phyloP scores from a whole-genome alignment of 192 early-diverging fungal genomes.

The Umbelopsis sp. region DNA sequence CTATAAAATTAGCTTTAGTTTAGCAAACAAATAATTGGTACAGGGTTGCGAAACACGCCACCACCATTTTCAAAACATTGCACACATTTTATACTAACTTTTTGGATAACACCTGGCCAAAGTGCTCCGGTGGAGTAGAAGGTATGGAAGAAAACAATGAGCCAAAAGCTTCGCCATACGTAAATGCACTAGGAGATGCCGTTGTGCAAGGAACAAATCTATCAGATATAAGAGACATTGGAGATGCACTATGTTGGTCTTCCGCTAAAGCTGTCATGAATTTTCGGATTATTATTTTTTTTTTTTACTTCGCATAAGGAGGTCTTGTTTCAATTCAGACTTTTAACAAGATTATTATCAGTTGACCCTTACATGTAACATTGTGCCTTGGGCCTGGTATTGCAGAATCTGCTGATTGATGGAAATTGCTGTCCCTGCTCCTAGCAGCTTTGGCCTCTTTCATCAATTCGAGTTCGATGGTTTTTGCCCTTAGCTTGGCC shows the following conservation, averaged over 20 bases:
- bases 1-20: not conserved
- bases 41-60: no score
- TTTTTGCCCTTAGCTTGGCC: not conserved
- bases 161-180: conserved; percentile 2
- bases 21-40: no score
- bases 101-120: not conserved
- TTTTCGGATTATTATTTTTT: no score
- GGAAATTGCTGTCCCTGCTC: not conserved
- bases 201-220: not conserved
- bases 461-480: conserved; percentile 10
- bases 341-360: not conserved
- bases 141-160: conserved; percentile 15
- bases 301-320: no score
- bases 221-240: conserved; percentile 14
- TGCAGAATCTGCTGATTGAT: not conserved
- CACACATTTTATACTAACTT: not conserved
- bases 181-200: not conserved
- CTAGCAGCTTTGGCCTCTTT: not conserved
- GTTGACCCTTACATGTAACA: conserved; percentile 19
- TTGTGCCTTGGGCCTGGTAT: not conserved
- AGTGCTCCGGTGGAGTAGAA: not conserved
- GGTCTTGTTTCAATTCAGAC: no score
- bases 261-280: not conserved
- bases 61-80: no score
- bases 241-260: conserved; percentile 4